Evolutionary conservation across 2,329 filamentous ascomycete species (phyloP), one percentile per base, ranked within the genome.

Genomic region (Aspergillus cejpii): DNA sequence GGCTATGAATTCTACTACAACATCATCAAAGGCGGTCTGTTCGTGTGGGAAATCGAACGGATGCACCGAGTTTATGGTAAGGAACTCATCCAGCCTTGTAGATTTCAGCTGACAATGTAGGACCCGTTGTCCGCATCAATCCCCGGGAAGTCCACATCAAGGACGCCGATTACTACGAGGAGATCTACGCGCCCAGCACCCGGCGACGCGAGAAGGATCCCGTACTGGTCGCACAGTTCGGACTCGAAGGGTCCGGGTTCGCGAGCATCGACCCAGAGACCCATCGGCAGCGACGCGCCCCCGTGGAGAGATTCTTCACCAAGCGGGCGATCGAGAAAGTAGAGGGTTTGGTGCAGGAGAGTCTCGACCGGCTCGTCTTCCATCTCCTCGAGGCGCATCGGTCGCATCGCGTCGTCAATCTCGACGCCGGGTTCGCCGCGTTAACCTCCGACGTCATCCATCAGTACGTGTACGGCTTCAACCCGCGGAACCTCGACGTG

Each of bases 1-100:
- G 56, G 54, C 44, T 66, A 66, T 43, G 64, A 67, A 34, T 58
- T 60, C 26, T 68, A 68, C 37, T 62, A 60, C 40, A 60, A 70
- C 29, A 44, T 67, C 3, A 33, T 64, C 20, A 52, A 57, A 5
- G 45, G 52, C 0, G 68, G 67, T 0, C 49, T 51, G 10, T 70
- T 63, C 37, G 48, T 64, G 6, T 63, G 56, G 54, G 53, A 65
- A 43, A 57, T 69, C 14, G 44, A 60, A 37, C 49, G 59, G 11
- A 55, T 70, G 57, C 65, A 69, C 47, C 33, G 58, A 5, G 42
- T 52, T 47, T 68, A 67, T 31, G 64, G 66, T 66, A 43, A 6
- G 40, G 7, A 15, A 28, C n/a, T 21, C 24, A 6, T 12, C 12
- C 6, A 20, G 20, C 11, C 12, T 21, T 7, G n/a, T n/a, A 19